Evolutionary conservation across 2,329 filamentous ascomycete species (phyloP), one percentile per base, ranked within the genome.

Genomic region (Berkeleyomyces rouxiae): DNA sequence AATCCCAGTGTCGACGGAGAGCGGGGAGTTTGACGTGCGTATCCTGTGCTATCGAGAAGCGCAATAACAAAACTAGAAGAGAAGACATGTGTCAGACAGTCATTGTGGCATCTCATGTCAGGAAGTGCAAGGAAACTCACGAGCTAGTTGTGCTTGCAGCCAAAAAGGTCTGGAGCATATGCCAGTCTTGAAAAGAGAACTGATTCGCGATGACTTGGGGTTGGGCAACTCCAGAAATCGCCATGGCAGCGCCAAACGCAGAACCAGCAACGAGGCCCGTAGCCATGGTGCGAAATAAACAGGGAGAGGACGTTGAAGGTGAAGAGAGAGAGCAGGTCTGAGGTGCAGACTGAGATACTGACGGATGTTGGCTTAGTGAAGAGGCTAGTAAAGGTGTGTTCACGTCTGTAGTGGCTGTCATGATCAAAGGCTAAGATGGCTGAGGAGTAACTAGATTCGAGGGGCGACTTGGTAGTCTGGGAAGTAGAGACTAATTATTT

Each of bases 121-220:
- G n/a, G 11, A 36, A 16, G 16, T 9, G 23, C 5, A 37, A n/a
- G n/a, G 11, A 43, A 51, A 73, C 82, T 70, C 76, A 85, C 81
- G 80, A 79, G 72, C 81, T 85, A 67, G 75, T 77, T 36, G 80
- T 83, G 7, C 81, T 81, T 3, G 83, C 85, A 1, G 80, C 77
- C 3, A 87, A 71, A 67, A 87, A 87, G 7, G 78, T 77, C 70
- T 85, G 79, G 39, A 84, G 69, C 84, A 87, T 87, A 69, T 84
- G 82, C 71, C 80, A 86, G 68, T 84, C 78, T 58, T 77, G 72
- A 55, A 86, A 73, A 33, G 74, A 76, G 72, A 87, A 78, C 72
- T 87, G 85, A 7, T 75, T 72, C 63, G 82, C 71, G 67, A 88
- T 83, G 57, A 84, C 75, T 0, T 77, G 73, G 0, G 84, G 84